Conservation (phyloP, 371 early-diverging fungal genomes). For the Mucor racemosus region DNA sequence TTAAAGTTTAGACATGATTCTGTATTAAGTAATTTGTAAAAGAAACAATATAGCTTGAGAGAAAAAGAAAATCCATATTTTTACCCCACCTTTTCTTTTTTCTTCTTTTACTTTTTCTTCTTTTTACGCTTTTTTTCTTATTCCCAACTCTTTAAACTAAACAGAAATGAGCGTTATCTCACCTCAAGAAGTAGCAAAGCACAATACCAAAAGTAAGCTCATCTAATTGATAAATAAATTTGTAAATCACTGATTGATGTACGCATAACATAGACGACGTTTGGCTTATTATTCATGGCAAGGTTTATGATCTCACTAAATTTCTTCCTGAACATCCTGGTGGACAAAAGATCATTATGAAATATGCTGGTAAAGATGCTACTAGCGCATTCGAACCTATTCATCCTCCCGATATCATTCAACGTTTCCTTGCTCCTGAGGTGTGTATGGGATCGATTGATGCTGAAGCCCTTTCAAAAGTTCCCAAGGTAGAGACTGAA, state of each 20-base stretch:
- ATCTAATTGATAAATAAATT: background rate
- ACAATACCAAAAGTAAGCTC: constrained; percentile 57
- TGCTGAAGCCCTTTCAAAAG: constrained; percentile 28
- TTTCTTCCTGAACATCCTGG: constrained; percentile 76
- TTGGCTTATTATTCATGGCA: constrained; percentile 85
- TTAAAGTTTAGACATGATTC: constrained; percentile 1
- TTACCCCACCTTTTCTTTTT: constrained; percentile 11
- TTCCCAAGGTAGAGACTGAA: constrained; percentile 38
- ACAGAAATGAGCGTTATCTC: constrained; percentile 36
- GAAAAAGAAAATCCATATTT: background rate
- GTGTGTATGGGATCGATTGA: constrained; percentile 60
- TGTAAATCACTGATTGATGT: background rate
- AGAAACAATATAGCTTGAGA: background rate
- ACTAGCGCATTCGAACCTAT: constrained; percentile 84
- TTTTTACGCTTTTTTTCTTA: constrained; percentile 7
- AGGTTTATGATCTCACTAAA: constrained; percentile 84
- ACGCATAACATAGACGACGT: constrained; percentile 60
- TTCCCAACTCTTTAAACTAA: background rate
- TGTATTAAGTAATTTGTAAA: background rate
- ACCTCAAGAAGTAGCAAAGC: constrained; percentile 70
- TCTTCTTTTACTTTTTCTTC: constrained; percentile 10
- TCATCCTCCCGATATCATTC: constrained; percentile 63
- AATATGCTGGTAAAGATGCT: constrained; percentile 80
- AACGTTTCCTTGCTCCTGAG: constrained; percentile 57
- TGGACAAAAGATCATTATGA: constrained; percentile 66